Percentiles rank a stretch among this genome's conserved stretches.
These are phyloP conservation scores for Jaltomata sinuosa DNA, from an alignment of 257 asterid genomes.

Conservation along the genomic window DNA sequence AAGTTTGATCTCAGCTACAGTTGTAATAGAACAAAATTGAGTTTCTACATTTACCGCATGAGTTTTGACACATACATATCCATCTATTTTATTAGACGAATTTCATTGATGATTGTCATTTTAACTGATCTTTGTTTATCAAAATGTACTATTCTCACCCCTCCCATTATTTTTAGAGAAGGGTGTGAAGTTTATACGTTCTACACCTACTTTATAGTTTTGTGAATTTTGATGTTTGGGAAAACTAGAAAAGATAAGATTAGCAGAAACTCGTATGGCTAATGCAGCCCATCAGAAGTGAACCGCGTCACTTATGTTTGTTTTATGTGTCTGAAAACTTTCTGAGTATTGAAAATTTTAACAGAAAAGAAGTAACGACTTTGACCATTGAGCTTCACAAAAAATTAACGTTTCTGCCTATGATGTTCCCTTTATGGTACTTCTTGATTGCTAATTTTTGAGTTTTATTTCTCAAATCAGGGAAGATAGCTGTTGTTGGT, in stretches of 20 bases:
- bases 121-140: background rate
- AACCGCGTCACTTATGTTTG: background rate
- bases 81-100: background rate
- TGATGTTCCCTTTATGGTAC: background rate
- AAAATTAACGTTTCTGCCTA: background rate
- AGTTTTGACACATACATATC: background rate
- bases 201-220: background rate
- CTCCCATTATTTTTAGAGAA: background rate
- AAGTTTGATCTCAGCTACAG: background rate
- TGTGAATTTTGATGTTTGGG: background rate
- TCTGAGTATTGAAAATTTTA: background rate
- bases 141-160: background rate
- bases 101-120: background rate
- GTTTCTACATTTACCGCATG: background rate
- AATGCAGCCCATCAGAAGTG: background rate
- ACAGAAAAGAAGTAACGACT: background rate
- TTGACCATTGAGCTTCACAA: background rate
- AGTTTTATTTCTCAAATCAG: slow-evolving; percentile 33
- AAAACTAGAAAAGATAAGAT: background rate
- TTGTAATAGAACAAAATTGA: background rate
- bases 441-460: background rate
- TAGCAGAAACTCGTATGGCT: background rate
- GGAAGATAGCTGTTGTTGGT: slow-evolving; percentile 93
- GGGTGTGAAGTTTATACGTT: background rate
- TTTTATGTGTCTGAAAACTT: background rate